phyloP scores from a whole-genome alignment of 148 eudicot genomes.

The Rhododendron mucronatum region DNA sequence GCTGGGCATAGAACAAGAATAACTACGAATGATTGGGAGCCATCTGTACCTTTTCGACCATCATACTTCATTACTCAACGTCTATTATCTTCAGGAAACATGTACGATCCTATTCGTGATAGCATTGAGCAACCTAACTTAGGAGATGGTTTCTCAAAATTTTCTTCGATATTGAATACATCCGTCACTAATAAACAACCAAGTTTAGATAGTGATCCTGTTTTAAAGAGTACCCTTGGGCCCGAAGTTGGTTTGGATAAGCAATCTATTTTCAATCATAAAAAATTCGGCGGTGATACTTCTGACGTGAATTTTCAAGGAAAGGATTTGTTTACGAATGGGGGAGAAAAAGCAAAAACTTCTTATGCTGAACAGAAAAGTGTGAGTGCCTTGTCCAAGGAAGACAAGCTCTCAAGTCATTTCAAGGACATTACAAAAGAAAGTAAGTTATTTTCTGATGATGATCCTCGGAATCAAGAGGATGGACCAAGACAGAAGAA shows the following conservation, averaged over 20 bases:
- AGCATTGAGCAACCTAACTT: conserved; percentile 45
- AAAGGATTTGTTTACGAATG: conserved; percentile 29
- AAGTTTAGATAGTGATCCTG: conserved; percentile 17
- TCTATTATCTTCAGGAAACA: conserved; percentile 41
- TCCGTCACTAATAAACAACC: conserved; percentile 11
- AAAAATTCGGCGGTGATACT: conserved; percentile 11
- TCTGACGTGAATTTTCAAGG: conserved; percentile 25
- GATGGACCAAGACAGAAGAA: conserved; percentile 24
- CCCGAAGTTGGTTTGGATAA: conserved; percentile 16
- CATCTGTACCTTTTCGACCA: conserved; percentile 74
- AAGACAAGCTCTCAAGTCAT: conserved; percentile 33
- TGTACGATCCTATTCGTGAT: conserved; percentile 66
- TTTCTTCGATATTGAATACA: conserved; percentile 32
- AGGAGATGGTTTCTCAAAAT: conserved; percentile 30
- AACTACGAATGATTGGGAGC: conserved; percentile 72
- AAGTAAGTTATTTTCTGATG: conserved; percentile 18
- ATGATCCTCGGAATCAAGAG: conserved; percentile 21
- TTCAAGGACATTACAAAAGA: conserved; percentile 31
- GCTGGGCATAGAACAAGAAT: conserved; percentile 29
- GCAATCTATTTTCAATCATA: conserved; percentile 24
- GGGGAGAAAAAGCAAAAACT: conserved; percentile 43
- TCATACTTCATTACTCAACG: conserved; percentile 39
- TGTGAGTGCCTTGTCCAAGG: conserved; percentile 27
- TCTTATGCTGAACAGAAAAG: conserved; percentile 37
- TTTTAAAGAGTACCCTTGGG: conserved; percentile 8